Conservation (phyloP, 768 basidiomycete species). For the Megacollybia marginata region DNA sequence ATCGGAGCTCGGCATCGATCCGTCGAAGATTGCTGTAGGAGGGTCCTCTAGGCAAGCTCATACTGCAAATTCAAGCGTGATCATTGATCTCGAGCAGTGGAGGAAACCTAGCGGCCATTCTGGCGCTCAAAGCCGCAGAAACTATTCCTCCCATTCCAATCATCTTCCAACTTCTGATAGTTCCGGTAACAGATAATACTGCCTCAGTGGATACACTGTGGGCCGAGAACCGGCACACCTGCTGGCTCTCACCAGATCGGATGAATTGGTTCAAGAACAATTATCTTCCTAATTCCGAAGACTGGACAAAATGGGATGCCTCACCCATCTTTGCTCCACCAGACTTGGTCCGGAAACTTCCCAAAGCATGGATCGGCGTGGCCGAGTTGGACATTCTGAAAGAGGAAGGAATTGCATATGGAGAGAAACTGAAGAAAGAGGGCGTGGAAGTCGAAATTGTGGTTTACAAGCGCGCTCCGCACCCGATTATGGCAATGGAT, state of each 20-base stretch:
- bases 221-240: constrained; percentile 48
- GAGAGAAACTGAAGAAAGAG: constrained; percentile 41
- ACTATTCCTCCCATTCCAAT: constrained; percentile 42
- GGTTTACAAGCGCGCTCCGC: constrained; percentile 58
- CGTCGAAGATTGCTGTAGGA: constrained; percentile 55
- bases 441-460: constrained; percentile 49
- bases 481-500: constrained; percentile 72
- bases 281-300: constrained; percentile 57
- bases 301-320: constrained; percentile 59
- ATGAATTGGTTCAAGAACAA: constrained; percentile 72
- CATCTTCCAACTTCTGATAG: constrained; percentile 56
- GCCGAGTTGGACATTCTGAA: constrained; percentile 60
- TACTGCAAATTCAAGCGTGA: too few species aligned
- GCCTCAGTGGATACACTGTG: constrained; percentile 42
- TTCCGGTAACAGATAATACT: constrained; percentile 71
- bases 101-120: constrained; percentile 61
- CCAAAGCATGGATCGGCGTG: constrained; percentile 56
- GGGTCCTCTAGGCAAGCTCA: constrained; percentile 51
- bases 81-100: constrained; percentile 34
- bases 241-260: constrained; percentile 51
- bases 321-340: constrained; percentile 67
- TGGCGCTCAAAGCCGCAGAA: constrained; percentile 55
- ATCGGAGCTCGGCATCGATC: constrained; percentile 38
- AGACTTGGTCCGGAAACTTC: constrained; percentile 39
- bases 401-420: constrained; percentile 61